Evolutionary conservation across 208 protist genomes (phyloP).

Genomic region (Leptomonas seymouri): DNA sequence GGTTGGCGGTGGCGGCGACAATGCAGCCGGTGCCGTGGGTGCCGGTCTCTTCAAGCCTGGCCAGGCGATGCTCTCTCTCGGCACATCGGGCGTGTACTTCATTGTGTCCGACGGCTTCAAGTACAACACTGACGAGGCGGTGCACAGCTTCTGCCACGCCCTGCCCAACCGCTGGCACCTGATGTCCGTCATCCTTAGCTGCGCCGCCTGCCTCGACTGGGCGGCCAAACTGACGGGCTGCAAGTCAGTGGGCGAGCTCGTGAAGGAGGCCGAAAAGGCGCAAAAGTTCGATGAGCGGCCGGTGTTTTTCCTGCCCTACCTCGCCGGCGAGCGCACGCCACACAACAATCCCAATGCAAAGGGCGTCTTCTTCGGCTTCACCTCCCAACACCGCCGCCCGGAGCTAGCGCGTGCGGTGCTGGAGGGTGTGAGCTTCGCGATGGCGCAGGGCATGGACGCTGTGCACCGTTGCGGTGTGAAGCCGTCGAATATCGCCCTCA

Average conservation of each 20-base stretch:
- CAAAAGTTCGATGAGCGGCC: constrained; percentile 55
- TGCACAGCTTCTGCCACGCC: constrained; percentile 84
- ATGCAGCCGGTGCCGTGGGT: constrained; percentile 74
- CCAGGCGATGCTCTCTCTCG: constrained; percentile 82
- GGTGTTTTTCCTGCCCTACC: constrained; percentile 74
- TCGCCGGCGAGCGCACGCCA: constrained; percentile 72
- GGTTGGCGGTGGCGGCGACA: constrained; percentile 76
- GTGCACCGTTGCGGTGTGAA: constrained; percentile 69
- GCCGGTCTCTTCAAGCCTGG: constrained; percentile 66
- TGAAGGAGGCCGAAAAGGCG: constrained; percentile 54
- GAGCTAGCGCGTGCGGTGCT: constrained; percentile 67
- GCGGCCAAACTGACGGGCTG: constrained; percentile 69
- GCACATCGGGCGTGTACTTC: constrained; percentile 87
- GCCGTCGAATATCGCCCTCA: constrained; percentile 64
- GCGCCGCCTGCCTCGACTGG: constrained; percentile 79
- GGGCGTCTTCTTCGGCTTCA: constrained; percentile 81
- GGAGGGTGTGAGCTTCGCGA: constrained; percentile 78
- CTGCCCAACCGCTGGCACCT: constrained; percentile 74
- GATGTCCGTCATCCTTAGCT: constrained; percentile 86
- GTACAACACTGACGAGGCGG: constrained; percentile 75
- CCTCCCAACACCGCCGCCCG: constrained; percentile 54
- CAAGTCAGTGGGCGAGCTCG: constrained; percentile 57
- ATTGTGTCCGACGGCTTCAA: constrained; percentile 78
- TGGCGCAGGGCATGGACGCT: constrained; percentile 76
- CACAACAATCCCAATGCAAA: constrained; percentile 82